phyloP scores from a whole-genome alignment of 148 eudicot species.

The Camellia lanceoleosa region DNA sequence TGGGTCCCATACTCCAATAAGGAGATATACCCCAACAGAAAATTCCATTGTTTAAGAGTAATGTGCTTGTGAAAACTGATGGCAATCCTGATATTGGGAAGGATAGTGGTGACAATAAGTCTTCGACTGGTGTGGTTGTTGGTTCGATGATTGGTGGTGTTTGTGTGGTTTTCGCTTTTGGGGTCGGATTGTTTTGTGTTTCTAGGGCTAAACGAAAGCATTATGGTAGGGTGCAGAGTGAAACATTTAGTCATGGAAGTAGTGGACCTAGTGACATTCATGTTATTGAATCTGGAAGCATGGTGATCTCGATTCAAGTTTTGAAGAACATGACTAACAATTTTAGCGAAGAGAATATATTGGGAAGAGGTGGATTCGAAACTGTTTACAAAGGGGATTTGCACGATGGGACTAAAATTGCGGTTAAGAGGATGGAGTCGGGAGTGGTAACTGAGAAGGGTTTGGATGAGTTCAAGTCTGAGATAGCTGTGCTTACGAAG shows the following conservation, averaged over 20 bases:
- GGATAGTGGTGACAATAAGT: slow-evolving; percentile 24
- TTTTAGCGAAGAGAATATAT: slow-evolving; percentile 43
- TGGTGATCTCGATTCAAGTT: slow-evolving; percentile 50
- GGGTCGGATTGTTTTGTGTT: slow-evolving; percentile 44
- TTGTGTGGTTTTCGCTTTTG: slow-evolving; percentile 36
- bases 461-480: slow-evolving; percentile 56
- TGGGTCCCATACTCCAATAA: too few species aligned
- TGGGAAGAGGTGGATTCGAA: slow-evolving; percentile 66
- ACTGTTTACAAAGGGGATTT: slow-evolving; percentile 60
- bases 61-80: slow-evolving; percentile 33
- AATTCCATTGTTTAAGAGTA: slow-evolving; percentile 44
- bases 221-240: slow-evolving; percentile 47
- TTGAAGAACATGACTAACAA: slow-evolving; percentile 46
- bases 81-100: slow-evolving; percentile 62
- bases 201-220: slow-evolving; percentile 46
- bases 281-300: slow-evolving; percentile 42
- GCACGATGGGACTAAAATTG: slow-evolving; percentile 62
- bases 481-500: slow-evolving; percentile 64
- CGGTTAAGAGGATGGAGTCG: slow-evolving; percentile 62
- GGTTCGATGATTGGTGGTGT: slow-evolving; percentile 61
- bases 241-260: slow-evolving; percentile 37
- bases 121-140: slow-evolving; percentile 47
- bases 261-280: slow-evolving; percentile 39
- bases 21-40: too few species aligned
- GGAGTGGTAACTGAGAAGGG: slow-evolving; percentile 49